Evolutionary conservation across 768 basidiomycete genomes (phyloP).

Genomic region (Tulasnella sp.): DNA sequence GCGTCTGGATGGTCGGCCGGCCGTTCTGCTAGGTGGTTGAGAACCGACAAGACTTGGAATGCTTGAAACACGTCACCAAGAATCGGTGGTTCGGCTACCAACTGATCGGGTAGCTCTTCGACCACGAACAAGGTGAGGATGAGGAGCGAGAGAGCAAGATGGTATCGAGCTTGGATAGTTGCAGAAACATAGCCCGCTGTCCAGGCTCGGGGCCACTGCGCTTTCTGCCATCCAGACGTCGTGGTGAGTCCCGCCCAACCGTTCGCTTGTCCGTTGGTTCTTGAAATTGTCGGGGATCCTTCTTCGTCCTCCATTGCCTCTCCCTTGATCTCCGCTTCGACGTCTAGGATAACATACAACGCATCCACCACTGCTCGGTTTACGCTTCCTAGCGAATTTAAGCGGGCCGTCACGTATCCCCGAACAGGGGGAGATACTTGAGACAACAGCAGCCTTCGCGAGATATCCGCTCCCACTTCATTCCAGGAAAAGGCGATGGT

Average conservation of each 20-base stretch:
- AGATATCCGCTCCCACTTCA: conserved; percentile 49
- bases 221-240: conserved; percentile 43
- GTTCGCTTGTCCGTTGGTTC: neutral
- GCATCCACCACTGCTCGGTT: conserved; percentile 44
- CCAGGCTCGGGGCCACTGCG: conserved; percentile 65
- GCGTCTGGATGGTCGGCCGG: conserved; percentile 13
- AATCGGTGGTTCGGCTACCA: conserved; percentile 55
- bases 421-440: conserved; percentile 62
- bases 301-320: conserved; percentile 65
- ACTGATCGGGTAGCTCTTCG: conserved; percentile 57
- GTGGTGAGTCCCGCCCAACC: conserved; percentile 14
- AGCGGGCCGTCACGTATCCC: conserved; percentile 57
- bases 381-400: conserved; percentile 49
- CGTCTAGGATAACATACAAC: conserved; percentile 59
- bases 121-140: conserved; percentile 72
- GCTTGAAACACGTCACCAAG: conserved; percentile 69
- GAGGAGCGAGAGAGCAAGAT: conserved; percentile 67
- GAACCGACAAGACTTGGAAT: conserved; percentile 69
- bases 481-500: conserved; percentile 77
- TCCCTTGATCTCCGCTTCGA: conserved; percentile 69
- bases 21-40: conserved; percentile 55
- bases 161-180: conserved; percentile 73
- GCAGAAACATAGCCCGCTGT: conserved; percentile 64
- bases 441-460: conserved; percentile 50
- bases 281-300: neutral